phyloP scores from a whole-genome alignment of 805 yeast species.

The Nakazawaea laoshanensis region DNA sequence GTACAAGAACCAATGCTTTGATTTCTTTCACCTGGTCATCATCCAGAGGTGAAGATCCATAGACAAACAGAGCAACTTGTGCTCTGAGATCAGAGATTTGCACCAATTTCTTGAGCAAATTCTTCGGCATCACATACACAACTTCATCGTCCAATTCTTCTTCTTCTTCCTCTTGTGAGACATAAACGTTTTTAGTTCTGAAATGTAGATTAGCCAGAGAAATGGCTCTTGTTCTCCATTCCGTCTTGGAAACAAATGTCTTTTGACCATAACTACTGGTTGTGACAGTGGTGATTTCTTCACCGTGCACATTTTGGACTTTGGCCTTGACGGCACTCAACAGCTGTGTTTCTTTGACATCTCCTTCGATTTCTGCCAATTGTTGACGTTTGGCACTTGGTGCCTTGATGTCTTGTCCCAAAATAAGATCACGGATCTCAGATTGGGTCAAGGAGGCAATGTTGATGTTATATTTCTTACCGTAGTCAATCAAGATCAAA shows the following conservation, averaged over 20 bases:
- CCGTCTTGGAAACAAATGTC: conserved; percentile 73
- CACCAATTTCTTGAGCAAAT: conserved; percentile 67
- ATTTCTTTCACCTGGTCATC: conserved; percentile 72
- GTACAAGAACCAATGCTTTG: conserved; percentile 65
- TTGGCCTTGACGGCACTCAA: conserved; percentile 73
- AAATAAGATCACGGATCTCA: conserved; percentile 86
- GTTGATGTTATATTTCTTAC: conserved; percentile 77
- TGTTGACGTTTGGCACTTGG: conserved; percentile 85
- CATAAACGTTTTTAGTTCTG: conserved; percentile 68
- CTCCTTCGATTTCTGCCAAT: conserved; percentile 50
- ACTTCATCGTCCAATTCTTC: conserved; percentile 40
- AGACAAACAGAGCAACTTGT: conserved; percentile 76
- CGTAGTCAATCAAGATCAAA: conserved; percentile 76
- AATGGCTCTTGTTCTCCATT: conserved; percentile 87
- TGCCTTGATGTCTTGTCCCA: conserved; percentile 89
- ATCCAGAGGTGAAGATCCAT: conserved; percentile 72
- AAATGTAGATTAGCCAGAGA: conserved; percentile 65
- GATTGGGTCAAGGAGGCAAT: conserved; percentile 83
- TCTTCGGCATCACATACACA: conserved; percentile 79
- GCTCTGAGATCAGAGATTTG: conserved; percentile 73
- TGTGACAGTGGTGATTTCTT: conserved; percentile 89
- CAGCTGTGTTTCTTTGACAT: conserved; percentile 35
- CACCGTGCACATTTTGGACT: conserved; percentile 90
- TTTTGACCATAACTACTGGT: conserved; percentile 84
- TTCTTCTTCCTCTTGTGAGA: conserved; percentile 40